Base-by-base conservation (phyloP, 129 eudicot genomes). In the Logfia minima region DNA sequence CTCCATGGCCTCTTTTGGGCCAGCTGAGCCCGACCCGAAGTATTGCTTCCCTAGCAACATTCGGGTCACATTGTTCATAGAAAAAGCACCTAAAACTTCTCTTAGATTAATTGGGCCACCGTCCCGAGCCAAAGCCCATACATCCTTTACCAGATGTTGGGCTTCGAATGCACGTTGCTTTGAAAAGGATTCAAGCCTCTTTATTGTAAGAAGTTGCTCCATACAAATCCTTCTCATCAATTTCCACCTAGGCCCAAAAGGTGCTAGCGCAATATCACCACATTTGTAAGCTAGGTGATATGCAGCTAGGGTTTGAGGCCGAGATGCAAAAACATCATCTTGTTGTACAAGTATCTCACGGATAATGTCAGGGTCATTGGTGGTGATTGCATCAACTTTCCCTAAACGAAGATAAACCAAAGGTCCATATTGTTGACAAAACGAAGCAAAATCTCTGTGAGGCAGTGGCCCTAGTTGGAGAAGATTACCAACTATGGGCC, bases 61-160 rank as follows among this genome's bases (percentile, higher is more conserved):
- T 39, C 97, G 89, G 17, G 99, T 95, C 81, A 95, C 97, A 70
- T 95, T 95, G 80, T 95, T 95, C 99, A 95, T 95, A 9, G 99
- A 92, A 75, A 95, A 95, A 22, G 86, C 95, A 37, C 97, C 96
- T 72, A 95, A 80, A 9, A 89, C 94, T 70, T 95, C 92, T 82
- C 96, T 85, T 76, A 92, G 76, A 82, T 92, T 89, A 16, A 95
- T 75, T 1, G 63, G 83, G 51, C 82, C 86, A 39, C 81, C 81
- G 0, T 22, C 72, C 18, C 61, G 82, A 62, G 97, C 81, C 74
- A 75, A 34, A 41, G 78, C 84, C 93, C 88, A 90, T 26, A 94
- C 96, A 79, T 94, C 86, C 48, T 62, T 84, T 7, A 94, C 96
- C 17, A 95, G 68, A 45, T 89, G 90, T 70, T 88, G 96, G 77